Evolutionary conservation across 192 early-diverging fungal genomes (phyloP).

Genomic region (Backusella psychrophila): DNA sequence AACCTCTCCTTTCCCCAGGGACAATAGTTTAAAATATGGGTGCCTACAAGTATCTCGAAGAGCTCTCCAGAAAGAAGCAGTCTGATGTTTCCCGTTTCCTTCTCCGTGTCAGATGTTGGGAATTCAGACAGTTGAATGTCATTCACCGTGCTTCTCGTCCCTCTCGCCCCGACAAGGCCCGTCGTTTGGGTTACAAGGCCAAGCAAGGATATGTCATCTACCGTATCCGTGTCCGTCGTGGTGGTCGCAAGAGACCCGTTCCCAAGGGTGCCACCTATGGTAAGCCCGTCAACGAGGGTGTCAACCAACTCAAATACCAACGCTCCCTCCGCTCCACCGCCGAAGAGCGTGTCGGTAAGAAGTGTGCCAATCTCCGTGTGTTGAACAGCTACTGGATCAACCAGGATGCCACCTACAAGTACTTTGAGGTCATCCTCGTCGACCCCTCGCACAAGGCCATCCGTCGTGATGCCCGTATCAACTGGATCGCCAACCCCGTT

Average conservation of each 20-base stretch:
- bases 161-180: conserved; percentile 98
- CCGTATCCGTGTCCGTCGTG: conserved; percentile 98
- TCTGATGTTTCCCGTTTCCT: conserved; percentile 99
- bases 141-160: conserved; percentile 99
- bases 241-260: conserved; percentile 96
- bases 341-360: conserved; percentile 97
- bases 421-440: too few species aligned
- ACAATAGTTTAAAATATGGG: not conserved
- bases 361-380: conserved; percentile 96
- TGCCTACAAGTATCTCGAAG: conserved; percentile 91
- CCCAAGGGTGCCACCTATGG: conserved; percentile 98
- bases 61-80: conserved; percentile 99
- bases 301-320: conserved; percentile 99
- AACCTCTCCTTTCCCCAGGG: not conserved
- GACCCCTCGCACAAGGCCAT: conserved; percentile 99
- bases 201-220: conserved; percentile 99
- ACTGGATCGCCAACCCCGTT: conserved; percentile 98
- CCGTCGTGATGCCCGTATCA: conserved; percentile 97
- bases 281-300: conserved; percentile 98
- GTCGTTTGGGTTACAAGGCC: conserved; percentile 98
- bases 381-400: conserved; percentile 99
- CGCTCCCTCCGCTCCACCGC: conserved; percentile 90
- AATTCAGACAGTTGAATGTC: conserved; percentile 87
- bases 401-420: conserved; percentile 98
- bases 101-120: conserved; percentile 97